Percentiles rank a stretch among this genome's conserved stretches.
phyloP scores from a whole-genome alignment of 306 rosid species.

The Coriaria nepalensis region DNA sequence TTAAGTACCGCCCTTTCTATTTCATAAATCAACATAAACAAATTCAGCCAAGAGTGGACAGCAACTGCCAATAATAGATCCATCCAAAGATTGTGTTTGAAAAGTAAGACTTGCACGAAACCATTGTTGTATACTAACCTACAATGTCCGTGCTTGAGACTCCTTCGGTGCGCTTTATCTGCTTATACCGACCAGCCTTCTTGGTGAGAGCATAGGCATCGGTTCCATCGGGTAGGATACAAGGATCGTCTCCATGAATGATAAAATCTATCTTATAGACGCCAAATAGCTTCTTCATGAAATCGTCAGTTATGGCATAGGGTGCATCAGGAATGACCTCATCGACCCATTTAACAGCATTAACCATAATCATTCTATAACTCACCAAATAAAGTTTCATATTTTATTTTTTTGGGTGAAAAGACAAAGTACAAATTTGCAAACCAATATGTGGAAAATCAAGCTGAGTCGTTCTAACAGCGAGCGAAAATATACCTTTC shows the following conservation, averaged over 20 bases:
- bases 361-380: constrained; percentile 46
- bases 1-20: neutral
- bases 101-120: neutral
- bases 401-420: too few relatives aligned
- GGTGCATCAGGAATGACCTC: constrained; percentile 53
- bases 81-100: neutral
- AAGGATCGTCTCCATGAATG: constrained; percentile 51
- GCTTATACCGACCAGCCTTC: constrained; percentile 59
- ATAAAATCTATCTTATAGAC: constrained; percentile 43
- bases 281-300: constrained; percentile 48
- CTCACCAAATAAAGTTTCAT: neutral
- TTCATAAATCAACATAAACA: too few relatives aligned
- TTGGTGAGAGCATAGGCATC: constrained; percentile 57
- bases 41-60: too few relatives aligned
- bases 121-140: constrained; percentile 21
- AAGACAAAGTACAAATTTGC: too few relatives aligned
- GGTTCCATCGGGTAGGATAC: constrained; percentile 51
- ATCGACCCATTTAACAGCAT: constrained; percentile 53
- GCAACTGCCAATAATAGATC: neutral
- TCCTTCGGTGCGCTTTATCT: constrained; percentile 55
- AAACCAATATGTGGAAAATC: neutral
- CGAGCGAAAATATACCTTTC: constrained; percentile 26
- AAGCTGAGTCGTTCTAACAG: neutral
- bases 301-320: constrained; percentile 48
- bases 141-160: constrained; percentile 58